Evolutionary conservation across 2,329 filamentous ascomycete genomes (phyloP).

Genomic region (Fusarium aywerte): DNA sequence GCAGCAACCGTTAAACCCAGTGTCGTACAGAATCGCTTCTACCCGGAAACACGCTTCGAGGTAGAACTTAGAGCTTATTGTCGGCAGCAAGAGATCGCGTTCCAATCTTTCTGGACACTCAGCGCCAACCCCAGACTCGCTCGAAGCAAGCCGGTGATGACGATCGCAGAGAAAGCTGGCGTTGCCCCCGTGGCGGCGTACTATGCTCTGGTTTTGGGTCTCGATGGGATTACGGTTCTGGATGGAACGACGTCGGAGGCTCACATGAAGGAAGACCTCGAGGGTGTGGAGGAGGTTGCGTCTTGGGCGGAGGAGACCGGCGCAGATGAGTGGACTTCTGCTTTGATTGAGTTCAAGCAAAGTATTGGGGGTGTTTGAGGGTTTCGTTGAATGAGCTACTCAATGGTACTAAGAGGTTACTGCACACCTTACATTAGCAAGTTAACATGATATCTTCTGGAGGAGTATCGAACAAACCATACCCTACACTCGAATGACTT

Average conservation of each 20-base stretch:
- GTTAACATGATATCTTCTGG: background rate
- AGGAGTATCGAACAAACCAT: background rate
- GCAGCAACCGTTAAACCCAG: conserved; percentile 57
- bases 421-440: too few relatives aligned
- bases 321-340: conserved; percentile 58
- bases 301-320: conserved; percentile 58
- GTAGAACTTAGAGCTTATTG: conserved; percentile 65
- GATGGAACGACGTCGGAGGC: conserved; percentile 58
- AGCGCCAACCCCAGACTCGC: conserved; percentile 58
- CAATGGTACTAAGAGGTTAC: too few relatives aligned
- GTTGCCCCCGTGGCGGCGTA: conserved; percentile 56
- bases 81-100: conserved; percentile 55
- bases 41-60: conserved; percentile 69
- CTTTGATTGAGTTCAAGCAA: conserved; percentile 60
- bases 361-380: conserved; percentile 44
- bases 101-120: conserved; percentile 67
- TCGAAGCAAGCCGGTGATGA: conserved; percentile 57
- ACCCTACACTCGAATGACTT: background rate
- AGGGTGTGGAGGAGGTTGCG: conserved; percentile 55
- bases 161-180: conserved; percentile 57
- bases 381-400: background rate
- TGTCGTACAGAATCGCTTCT: conserved; percentile 82
- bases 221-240: conserved; percentile 56
- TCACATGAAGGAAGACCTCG: conserved; percentile 63
- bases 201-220: conserved; percentile 61